Base-by-base conservation (phyloP, 345 rosid species). In the Acer saccharum region DNA sequence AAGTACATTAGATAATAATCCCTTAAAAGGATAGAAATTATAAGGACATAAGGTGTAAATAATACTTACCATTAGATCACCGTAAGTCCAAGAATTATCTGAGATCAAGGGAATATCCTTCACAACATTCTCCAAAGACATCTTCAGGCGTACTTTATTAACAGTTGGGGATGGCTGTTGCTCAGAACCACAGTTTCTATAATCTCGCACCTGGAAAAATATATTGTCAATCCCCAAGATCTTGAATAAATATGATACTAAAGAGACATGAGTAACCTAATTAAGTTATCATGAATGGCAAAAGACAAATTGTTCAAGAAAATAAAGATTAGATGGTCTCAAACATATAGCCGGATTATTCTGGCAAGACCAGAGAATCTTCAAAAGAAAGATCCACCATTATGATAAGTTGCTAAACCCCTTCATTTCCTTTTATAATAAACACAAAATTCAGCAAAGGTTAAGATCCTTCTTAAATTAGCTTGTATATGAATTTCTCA, bases 71-170 rank as follows among this genome's bases (percentile, higher is more conserved):
- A 97, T 94, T 81, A 94, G 86, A 86, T 97, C 98, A 81, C 98
- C 98, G 62, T 97, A 97, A 8, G 92, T 94, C 99, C 99, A 97
- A 73, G 98, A 86, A 76, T 81, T 88, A 84, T 89, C 94, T 18
- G 98, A 88, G 74, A 90, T 85, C 80, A 83, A 70, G 8, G 97
- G 97, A 76, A 97, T 93, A 87, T 94, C 99, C 86, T 93, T 94
- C 65, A 97, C 91, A 64, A 97, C 87, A 82, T 94, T 94, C 90
- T 91, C 95, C 78, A 97, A 83, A 39, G 99, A 92, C 93, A 93
- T 88, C 81, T 79, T 91, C 66, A 97, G 97, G 77, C 77, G 60
- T 71, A 93, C 88, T 89, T 87, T 94, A 76, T 81, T 88, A 76
- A 89, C 79, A 78, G 81, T 64, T 41, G 97, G 98, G 48, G 87